A percentile compares a stretch with the other conserved stretches of the same genome.
Evolutionary conservation across 495 filamentous ascomycete species (phyloP).

Genomic region (Copromyces sp.): DNA sequence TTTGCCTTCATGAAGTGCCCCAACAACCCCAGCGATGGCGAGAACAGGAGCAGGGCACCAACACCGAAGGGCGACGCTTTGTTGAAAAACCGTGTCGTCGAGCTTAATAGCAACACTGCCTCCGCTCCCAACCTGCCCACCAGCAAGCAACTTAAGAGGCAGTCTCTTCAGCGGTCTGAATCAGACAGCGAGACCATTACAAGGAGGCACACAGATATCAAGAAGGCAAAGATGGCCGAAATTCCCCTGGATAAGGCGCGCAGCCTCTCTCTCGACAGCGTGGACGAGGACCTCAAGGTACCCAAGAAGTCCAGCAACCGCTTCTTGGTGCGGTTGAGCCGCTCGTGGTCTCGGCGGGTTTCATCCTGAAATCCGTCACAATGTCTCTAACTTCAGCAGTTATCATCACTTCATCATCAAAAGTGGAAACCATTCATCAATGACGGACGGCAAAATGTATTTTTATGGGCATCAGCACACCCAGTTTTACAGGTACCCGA

Average conservation of each 20-base stretch:
- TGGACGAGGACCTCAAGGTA: conserved; percentile 12
- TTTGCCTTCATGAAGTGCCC: conserved; percentile 19
- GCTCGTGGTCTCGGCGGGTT: conserved; percentile 15
- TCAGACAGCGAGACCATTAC: neutral
- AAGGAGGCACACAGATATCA: neutral
- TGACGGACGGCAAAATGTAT: neutral
- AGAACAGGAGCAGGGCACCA: neutral
- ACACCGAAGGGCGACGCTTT: conserved; percentile 3
- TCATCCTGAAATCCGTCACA: neutral
- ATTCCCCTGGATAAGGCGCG: conserved; percentile 4
- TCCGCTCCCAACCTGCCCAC: neutral
- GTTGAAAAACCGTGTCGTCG: neutral
- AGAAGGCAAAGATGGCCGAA: neutral
- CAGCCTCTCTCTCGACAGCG: conserved; percentile 12
- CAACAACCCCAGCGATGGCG: neutral
- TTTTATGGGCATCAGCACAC: neutral
- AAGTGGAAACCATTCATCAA: neutral
- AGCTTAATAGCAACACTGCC: neutral
- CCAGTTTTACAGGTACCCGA: neutral
- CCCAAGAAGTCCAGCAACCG: conserved; percentile 7
- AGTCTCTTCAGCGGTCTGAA: neutral
- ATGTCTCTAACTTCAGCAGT: neutral
- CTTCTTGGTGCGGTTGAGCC: conserved; percentile 11
- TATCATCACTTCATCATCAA: neutral
- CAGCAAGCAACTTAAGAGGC: neutral